A percentile compares a stretch with the other conserved stretches of the same genome.
Evolutionary conservation across 305 asterid species (phyloP).

Genomic region (Andrographis paniculata): DNA sequence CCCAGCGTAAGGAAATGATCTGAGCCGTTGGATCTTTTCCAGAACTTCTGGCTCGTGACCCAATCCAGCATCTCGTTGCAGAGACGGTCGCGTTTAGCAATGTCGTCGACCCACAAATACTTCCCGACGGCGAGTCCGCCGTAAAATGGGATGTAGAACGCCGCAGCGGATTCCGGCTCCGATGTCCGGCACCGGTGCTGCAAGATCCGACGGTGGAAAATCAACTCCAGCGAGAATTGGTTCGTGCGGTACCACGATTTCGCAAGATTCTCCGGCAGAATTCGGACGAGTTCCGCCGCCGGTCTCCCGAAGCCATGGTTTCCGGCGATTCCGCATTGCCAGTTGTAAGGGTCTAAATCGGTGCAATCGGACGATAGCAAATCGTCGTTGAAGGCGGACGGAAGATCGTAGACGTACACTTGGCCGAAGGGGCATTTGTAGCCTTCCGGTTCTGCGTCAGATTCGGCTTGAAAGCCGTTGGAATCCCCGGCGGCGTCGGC

Average conservation of each 20-base stretch:
- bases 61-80: constrained; percentile 32
- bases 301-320: constrained; percentile 60
- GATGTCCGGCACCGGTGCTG: constrained; percentile 28
- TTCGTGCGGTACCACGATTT: constrained; percentile 57
- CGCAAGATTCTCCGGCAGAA: constrained; percentile 40
- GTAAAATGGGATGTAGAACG: constrained; percentile 50
- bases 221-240: constrained; percentile 32
- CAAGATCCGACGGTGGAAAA: constrained; percentile 32
- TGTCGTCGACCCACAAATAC: constrained; percentile 33
- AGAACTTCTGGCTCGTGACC: constrained; percentile 22
- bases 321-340: constrained; percentile 64
- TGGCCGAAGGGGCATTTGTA: constrained; percentile 44
- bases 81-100: constrained; percentile 26
- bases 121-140: constrained; percentile 48
- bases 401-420: constrained; percentile 40
- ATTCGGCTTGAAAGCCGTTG: background rate
- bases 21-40: constrained; percentile 35
- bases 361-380: constrained; percentile 26
- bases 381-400: constrained; percentile 25
- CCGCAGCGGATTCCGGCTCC: constrained; percentile 30
- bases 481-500: background rate
- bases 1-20: constrained; percentile 41
- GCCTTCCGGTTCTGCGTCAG: background rate
- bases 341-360: constrained; percentile 50
- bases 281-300: constrained; percentile 44